A percentile compares a stretch with the other conserved stretches of the same genome.
Evolutionary conservation across 2,329 filamentous ascomycete genomes (phyloP).

Genomic region (Pochonia chlamydosporia): DNA sequence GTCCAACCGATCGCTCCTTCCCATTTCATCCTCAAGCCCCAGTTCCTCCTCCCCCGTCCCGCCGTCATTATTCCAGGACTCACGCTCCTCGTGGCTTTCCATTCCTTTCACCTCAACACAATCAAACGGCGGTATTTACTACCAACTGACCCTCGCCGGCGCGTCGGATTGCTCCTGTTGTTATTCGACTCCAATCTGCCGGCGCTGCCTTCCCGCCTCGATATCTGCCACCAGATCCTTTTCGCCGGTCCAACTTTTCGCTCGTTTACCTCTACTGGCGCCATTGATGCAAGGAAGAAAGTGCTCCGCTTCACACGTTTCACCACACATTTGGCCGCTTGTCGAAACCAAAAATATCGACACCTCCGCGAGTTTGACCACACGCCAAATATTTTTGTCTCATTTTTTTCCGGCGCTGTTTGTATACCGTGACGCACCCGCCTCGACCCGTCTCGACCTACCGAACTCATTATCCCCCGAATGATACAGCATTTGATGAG

Average conservation of each 20-base stretch:
- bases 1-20: background rate
- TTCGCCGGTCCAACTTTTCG: background rate
- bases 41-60: background rate
- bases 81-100: background rate
- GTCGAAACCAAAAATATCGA: background rate
- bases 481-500: background rate
- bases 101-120: slow-evolving; percentile 7
- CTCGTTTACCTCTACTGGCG: background rate
- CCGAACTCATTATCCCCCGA: background rate
- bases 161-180: background rate
- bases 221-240: too few relatives aligned
- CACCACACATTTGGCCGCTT: background rate
- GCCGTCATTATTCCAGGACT: background rate
- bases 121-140: slow-evolving; percentile 6
- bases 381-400: slow-evolving; percentile 4
- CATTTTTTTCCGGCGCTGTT: background rate
- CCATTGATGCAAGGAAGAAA: background rate
- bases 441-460: background rate
- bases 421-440: background rate
- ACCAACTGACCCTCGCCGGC: background rate
- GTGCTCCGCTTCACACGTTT: background rate
- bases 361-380: background rate
- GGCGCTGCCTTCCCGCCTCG: too few relatives aligned
- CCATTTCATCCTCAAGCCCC: background rate
- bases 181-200: too few relatives aligned